These are phyloP conservation scores for Scedosporium boydii DNA, from an alignment of 2,329 filamentous ascomycete species.

Conservation along the genomic window DNA sequence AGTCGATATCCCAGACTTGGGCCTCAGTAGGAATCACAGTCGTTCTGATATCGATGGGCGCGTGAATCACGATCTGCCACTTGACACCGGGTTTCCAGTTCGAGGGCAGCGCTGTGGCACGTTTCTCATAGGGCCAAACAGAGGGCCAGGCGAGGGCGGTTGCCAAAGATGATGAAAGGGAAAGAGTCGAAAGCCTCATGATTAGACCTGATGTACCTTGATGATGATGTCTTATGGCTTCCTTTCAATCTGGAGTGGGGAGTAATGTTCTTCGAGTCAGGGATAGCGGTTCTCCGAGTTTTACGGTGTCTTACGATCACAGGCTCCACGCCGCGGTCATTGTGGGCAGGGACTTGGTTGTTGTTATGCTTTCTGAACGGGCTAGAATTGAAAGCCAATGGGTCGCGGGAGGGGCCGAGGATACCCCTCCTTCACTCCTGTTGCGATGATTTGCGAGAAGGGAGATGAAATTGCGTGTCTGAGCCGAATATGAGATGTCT, in stretches of 20 bases:
- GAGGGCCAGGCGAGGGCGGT: background rate
- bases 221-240: background rate
- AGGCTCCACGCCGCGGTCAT: background rate
- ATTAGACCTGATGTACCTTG: background rate
- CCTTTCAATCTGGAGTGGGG: background rate
- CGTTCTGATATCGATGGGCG: conserved; percentile 17
- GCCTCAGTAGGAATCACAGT: conserved; percentile 18
- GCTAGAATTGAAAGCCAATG: background rate
- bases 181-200: background rate
- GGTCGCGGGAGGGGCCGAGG: background rate
- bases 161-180: background rate
- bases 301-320: background rate
- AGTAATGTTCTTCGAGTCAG: background rate
- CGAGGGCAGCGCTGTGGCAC: background rate
- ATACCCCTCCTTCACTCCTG: background rate
- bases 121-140: background rate
- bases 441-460: background rate
- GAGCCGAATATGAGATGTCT: background rate
- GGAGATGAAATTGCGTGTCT: background rate
- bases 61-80: conserved; percentile 21
- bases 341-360: background rate
- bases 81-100: conserved; percentile 18
- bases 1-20: conserved; percentile 22
- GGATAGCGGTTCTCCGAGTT: background rate
- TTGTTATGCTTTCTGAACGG: background rate